Percentiles rank a stretch among this genome's conserved stretches.
phyloP scores from a whole-genome alignment of 176 grass and related monocot species.

The Urochloa ruziziensis region DNA sequence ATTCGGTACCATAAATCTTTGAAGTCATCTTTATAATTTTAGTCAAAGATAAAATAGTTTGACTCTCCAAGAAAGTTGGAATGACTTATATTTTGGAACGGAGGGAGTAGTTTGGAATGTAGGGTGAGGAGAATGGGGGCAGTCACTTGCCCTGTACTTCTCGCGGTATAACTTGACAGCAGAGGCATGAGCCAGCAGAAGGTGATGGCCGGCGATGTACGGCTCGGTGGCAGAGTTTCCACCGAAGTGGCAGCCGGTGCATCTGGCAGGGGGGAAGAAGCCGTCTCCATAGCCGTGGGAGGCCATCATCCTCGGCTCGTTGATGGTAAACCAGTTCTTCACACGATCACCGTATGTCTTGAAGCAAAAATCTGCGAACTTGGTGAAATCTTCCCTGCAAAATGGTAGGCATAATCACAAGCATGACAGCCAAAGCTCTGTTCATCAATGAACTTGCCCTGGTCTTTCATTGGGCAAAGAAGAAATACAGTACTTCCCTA shows the following conservation, averaged over 20 bases:
- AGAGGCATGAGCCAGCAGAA: conserved; percentile 70
- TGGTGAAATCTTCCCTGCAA: conserved; percentile 50
- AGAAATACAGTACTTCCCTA: too few species aligned
- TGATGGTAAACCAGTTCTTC: conserved; percentile 90
- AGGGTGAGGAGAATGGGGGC: too few species aligned
- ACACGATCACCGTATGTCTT: conserved; percentile 65
- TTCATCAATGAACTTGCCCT: too few species aligned
- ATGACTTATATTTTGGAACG: too few species aligned
- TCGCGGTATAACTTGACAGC: conserved; percentile 71
- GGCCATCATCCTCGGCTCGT: conserved; percentile 85
- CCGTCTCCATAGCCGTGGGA: conserved; percentile 72
- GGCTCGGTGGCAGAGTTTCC: conserved; percentile 85
- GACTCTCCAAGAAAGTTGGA: too few species aligned
- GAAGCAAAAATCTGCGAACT: conserved; percentile 76
- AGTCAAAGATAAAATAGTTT: too few species aligned
- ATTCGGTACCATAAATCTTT: too few species aligned
- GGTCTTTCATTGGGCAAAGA: too few species aligned
- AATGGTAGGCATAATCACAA: neutral
- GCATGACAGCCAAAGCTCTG: too few species aligned
- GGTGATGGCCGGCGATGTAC: conserved; percentile 72
- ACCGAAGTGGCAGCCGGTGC: conserved; percentile 56
- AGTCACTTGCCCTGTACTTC: conserved; percentile 58
- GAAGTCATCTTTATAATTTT: too few species aligned
- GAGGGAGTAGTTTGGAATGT: neutral
- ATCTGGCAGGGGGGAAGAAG: conserved; percentile 66